Evolutionary conservation across 2,329 filamentous ascomycete genomes (phyloP), one percentile per base, ranked within the genome.

Genomic region (Endothia cerciana): DNA sequence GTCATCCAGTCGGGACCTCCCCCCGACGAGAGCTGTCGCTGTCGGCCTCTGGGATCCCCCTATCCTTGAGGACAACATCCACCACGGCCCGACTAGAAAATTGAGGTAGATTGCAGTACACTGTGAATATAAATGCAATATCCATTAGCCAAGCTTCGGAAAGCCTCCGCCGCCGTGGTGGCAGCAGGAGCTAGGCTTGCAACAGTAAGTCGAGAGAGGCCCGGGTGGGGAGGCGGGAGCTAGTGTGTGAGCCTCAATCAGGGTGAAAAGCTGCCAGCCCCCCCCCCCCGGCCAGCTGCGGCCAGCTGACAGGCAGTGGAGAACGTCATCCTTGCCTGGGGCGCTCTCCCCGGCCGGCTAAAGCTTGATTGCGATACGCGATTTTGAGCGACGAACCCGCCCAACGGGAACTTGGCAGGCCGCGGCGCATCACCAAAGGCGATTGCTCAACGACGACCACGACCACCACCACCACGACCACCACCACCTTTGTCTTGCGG

Each of bases 331-430:
- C 41, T 43, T 11, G 41, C 41, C 41, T 7, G n/a, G n/a, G n/a
- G n/a, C n/a, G 6, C 6, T 2, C 30, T 3, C 11, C 51, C 28
- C 51, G 51, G 51, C 51, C 30, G 51, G 51, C 51, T 55, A 55
- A 55, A 55, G 28, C 51, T 55, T 36, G 51, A 55, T 55, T 30
- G 51, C 43, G 43, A 17, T 49, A 49, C 59, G 59, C 59, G 59
- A 61, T 41, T 40, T 61, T 53, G 28, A 28, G 15, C 36, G 56
- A 41, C 36, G 25, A 59, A 25, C 47, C 53, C 30, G 62, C 43
- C 43, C 55, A 60, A 51, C 55, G 47, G 62, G 62, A 41, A 55
- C 62, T 51, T 22, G 47, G 47, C 22, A 30, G 15, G 47, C 22
- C 28, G 47, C 47, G 47, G 47, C 47, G 47, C 38, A 47, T 43